These are phyloP conservation scores for Ampelocalamus luodianensis DNA, from an alignment of 176 grass and related monocot species.

Conservation along the genomic window DNA sequence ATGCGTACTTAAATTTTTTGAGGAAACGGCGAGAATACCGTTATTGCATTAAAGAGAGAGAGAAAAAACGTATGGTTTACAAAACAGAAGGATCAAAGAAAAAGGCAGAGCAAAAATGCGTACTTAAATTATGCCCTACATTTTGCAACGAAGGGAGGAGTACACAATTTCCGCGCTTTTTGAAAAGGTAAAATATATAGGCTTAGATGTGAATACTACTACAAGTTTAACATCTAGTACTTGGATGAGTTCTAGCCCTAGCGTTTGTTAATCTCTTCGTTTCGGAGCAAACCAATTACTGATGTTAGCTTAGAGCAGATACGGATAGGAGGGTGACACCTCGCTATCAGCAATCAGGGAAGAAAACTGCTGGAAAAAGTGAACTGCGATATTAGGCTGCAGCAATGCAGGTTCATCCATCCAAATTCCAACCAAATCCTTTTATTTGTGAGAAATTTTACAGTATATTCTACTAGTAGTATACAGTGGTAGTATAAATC, in stretches of 20 bases:
- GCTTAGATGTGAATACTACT: neutral
- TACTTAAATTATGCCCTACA: neutral
- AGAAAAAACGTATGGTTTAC: too few species aligned
- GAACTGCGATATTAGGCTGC: neutral
- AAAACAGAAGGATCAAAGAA: too few species aligned
- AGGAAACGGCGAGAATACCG: too few species aligned
- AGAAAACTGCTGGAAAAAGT: constrained; percentile 23
- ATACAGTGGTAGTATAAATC: too few species aligned
- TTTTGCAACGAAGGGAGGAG: neutral
- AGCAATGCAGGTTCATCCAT: neutral
- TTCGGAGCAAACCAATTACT: constrained; percentile 8
- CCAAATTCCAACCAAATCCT: neutral
- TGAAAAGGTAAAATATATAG: neutral
- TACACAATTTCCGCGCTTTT: neutral
- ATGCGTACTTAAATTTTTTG: neutral
- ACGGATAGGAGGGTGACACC: constrained; percentile 1
- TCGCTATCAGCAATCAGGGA: constrained; percentile 28
- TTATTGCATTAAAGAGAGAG: too few species aligned
- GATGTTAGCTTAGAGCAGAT: constrained; percentile 18
- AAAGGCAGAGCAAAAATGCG: too few species aligned
- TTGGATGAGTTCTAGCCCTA: constrained; percentile 10
- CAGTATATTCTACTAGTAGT: too few species aligned
- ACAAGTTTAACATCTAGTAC: constrained; percentile 11
- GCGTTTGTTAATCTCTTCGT: neutral
- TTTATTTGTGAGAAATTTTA: neutral